Percentiles rank a stretch among this genome's conserved stretches.
Evolutionary conservation across 2,329 filamentous ascomycete species (phyloP).

Genomic region (Zelopaecilomyces penicillatus): DNA sequence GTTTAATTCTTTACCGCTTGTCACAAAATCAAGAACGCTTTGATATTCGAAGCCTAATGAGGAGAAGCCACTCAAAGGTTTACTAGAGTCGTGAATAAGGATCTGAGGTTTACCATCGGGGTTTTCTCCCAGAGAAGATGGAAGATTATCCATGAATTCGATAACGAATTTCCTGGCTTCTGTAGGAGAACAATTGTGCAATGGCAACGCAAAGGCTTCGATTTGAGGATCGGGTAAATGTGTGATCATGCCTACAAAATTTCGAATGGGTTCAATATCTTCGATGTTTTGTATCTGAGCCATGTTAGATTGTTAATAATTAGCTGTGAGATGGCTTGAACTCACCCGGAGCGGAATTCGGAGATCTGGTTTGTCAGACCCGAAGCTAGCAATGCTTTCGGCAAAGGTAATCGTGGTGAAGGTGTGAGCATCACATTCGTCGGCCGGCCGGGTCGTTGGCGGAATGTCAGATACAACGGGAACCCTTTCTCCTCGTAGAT

Average conservation of each 20-base stretch:
- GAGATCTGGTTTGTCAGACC: slow-evolving; percentile 87
- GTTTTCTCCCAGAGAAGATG: slow-evolving; percentile 54
- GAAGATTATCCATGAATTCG: slow-evolving; percentile 60
- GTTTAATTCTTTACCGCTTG: slow-evolving; percentile 34
- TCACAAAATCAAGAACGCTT: slow-evolving; percentile 35
- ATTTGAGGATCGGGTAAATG: slow-evolving; percentile 59
- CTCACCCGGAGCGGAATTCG: slow-evolving; percentile 60
- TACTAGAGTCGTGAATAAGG: slow-evolving; percentile 63
- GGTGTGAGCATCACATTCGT: slow-evolving; percentile 19
- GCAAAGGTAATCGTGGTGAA: slow-evolving; percentile 29
- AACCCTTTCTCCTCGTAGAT: slow-evolving; percentile 36
- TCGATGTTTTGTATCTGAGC: slow-evolving; percentile 57
- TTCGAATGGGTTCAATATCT: slow-evolving; percentile 43
- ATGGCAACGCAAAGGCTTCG: slow-evolving; percentile 63
- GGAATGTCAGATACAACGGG: slow-evolving; percentile 23
- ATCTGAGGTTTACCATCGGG: slow-evolving; percentile 71
- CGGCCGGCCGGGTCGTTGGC: slow-evolving; percentile 1
- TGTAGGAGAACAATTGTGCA: slow-evolving; percentile 42
- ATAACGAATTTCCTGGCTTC: slow-evolving; percentile 54
- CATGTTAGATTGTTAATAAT: slow-evolving; percentile 6
- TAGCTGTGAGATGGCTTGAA: neutral
- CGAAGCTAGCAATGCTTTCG: slow-evolving; percentile 64
- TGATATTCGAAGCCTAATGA: slow-evolving; percentile 62
- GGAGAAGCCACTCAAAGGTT: slow-evolving; percentile 69
- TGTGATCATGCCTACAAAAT: slow-evolving; percentile 69